Base-by-base conservation (phyloP, 352 stramenopile species). In the Globisporangium mamillatum region DNA sequence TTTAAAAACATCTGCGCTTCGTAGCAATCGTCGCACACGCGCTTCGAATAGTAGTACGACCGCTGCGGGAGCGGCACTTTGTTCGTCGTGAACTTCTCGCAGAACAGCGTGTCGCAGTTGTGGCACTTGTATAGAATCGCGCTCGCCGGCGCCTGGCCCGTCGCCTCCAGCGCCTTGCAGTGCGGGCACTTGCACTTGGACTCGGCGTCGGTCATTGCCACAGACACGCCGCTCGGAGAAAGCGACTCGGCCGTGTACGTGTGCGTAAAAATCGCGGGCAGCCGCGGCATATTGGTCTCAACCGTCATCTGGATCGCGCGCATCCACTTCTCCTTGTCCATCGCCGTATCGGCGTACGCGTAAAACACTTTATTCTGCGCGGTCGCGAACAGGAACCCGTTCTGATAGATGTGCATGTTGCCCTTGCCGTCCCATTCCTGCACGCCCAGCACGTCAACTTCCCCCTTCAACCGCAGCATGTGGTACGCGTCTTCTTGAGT, bases 351-450 rank as follows among this genome's bases (percentile, higher is more conserved):
- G 0, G 86, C 88, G 68, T 96, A 96, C 24, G 86, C 86, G 70
- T 96, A 96, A 66, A 96, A 96, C 12, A 96, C 86, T 66, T 96
- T 96, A 72, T 86, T 96, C 72, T 96, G 88, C 34, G 86, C 81
- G 58, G 88, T 96, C 16, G 86, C 88, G 67, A 96, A 96, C 8
- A 97, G 69, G 64, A 97, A 95, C 4, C 91, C 91, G 69, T 94
- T 79, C 65, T 90, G 77, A 70, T 97, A 97, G 64, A 94, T 96
- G 80, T 96, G 88, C 84, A 95, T 95, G 72, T 95, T 95, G 67
- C 88, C 91, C 72, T 96, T 95, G 66, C 91, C 91, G 66, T 97
- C 91, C 91, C 91, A 97, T 64, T 97, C 88, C 71, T 96, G 90
- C 20, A 95, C 91, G 20, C 90, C 91, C 22, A 97, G 70, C 34